These are phyloP conservation scores for Ichthyophthirius multifiliis DNA, from an alignment of 169 alveolate species.

Conservation along the genomic window DNA sequence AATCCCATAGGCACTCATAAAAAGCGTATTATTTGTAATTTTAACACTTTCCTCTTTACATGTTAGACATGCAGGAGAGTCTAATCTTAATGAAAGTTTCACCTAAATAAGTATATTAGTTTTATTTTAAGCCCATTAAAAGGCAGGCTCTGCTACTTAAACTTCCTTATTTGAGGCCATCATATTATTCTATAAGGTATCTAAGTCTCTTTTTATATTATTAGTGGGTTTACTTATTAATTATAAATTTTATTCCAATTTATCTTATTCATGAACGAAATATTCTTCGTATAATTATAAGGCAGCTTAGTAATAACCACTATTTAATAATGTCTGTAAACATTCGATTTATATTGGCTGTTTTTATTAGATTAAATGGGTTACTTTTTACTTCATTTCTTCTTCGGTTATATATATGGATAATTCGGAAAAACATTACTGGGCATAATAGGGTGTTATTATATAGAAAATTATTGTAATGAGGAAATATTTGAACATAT, in stretches of 20 bases:
- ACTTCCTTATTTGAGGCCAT: neutral
- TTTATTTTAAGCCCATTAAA: conserved; percentile 15
- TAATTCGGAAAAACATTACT: neutral
- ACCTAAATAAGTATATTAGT: neutral
- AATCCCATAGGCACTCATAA: neutral
- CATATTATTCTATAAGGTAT: neutral
- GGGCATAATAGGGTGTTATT: too few relatives aligned
- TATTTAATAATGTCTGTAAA: neutral
- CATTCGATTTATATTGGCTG: neutral
- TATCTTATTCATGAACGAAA: neutral
- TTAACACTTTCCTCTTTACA: conserved; percentile 14
- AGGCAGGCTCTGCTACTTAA: conserved; percentile 8
- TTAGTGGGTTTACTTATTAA: neutral
- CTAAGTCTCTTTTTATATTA: neutral
- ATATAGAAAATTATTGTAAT: too few relatives aligned
- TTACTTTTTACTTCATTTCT: neutral
- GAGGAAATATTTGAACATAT: too few relatives aligned
- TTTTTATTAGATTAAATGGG: neutral
- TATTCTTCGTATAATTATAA: conserved; percentile 7
- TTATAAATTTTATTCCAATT: neutral
- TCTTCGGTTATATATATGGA: neutral
- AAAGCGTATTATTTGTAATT: neutral
- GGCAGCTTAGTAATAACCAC: conserved; percentile 15
- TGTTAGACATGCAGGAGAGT: conserved; percentile 7
- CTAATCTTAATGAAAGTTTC: conserved; percentile 4